A percentile compares a stretch with the other conserved stretches of the same genome.
Conservation (phyloP, 2,329 filamentous ascomycete genomes). For the Claviceps sp. region DNA sequence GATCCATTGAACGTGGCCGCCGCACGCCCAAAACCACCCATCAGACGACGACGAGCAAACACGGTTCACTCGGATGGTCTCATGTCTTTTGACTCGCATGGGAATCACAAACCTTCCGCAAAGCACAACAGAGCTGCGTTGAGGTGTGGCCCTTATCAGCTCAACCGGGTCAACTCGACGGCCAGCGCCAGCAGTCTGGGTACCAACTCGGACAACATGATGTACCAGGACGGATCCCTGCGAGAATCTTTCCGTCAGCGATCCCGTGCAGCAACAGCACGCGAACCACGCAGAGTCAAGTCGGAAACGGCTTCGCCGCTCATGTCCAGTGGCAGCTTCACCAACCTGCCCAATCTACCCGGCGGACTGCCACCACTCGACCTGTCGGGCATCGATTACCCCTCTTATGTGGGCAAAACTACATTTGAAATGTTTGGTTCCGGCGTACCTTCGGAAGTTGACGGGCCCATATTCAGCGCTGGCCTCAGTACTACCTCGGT, state of each 20-base stretch:
- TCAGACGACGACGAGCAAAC: constrained; percentile 43
- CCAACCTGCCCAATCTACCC: constrained; percentile 38
- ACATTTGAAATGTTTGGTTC: constrained; percentile 40
- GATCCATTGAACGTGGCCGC: constrained; percentile 19
- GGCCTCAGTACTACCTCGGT: constrained; percentile 42
- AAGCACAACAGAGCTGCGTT: constrained; percentile 48
- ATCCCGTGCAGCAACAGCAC: constrained; percentile 24
- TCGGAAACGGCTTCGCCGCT: constrained; percentile 50
- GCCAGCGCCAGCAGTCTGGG: constrained; percentile 38
- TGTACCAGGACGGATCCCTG: constrained; percentile 24
- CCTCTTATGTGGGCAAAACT: constrained; percentile 30
- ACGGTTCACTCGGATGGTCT: constrained; percentile 48
- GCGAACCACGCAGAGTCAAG: constrained; percentile 40
- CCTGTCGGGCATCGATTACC: constrained; percentile 40
- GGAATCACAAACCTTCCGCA: constrained; percentile 48
- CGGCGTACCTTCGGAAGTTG: constrained; percentile 34
- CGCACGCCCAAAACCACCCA: constrained; percentile 26
- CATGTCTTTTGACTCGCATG: constrained; percentile 48
- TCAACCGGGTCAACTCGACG: constrained; percentile 44
- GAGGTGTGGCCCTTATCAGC: constrained; percentile 48
- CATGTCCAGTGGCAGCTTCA: constrained; percentile 35
- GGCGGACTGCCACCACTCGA: constrained; percentile 43
- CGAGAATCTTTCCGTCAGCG: constrained; percentile 18
- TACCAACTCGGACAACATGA: constrained; percentile 27
- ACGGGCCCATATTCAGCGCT: constrained; percentile 48